Evolutionary conservation across 441 rosid genomes (phyloP), one percentile per base, ranked within the genome.

Genomic region (Erodium moschatum): DNA sequence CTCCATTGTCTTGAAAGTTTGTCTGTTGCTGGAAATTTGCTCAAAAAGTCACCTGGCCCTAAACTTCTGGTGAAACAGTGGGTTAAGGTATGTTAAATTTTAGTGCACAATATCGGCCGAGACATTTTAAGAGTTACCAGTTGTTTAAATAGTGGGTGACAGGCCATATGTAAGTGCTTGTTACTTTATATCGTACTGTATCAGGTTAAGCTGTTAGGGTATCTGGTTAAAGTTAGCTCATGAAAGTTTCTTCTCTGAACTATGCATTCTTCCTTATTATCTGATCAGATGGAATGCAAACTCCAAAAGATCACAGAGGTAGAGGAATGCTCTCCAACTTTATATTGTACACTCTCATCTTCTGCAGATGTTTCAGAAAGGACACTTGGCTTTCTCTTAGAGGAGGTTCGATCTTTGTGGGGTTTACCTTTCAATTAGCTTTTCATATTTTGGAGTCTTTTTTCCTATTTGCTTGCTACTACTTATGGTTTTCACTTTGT

Each of bases 31-130:
- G 86, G 78, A 73, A 75, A 72, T 69, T 77, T 80, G 75, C 81
- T 84, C 63, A 76, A 67, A 66, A 69, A 65, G 72, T 67, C 87
- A 73, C 84, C 90, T 63, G 85, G 81, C 82, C 99, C 95, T 46
- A 72, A 73, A 75, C 76, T 86, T 74, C 70, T 92, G 85, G 89
- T 95, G 79, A 85, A 87, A 81, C 89, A 85, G 68, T 95, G 99
- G 99, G 96, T 86, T 75, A 95, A 92, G 98, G 98, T 90, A 38
- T 71, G 68, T 42, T 61, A 27, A 61, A 61, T 60, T 9, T 4
- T 27, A 12, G 38, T 4, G 16, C 13, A 24, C 65, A 11, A 0
- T 61, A 61, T 61, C 16, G 5, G 15, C 15, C 11, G 21, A 61
- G 12, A 24, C 6, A 20, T 12, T 61, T 12, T 24, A 24, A 6